A percentile compares a stretch with the other conserved stretches of the same genome.
phyloP scores from a whole-genome alignment of 352 stramenopile genomes.

The Halophytophthora polymorphica region DNA sequence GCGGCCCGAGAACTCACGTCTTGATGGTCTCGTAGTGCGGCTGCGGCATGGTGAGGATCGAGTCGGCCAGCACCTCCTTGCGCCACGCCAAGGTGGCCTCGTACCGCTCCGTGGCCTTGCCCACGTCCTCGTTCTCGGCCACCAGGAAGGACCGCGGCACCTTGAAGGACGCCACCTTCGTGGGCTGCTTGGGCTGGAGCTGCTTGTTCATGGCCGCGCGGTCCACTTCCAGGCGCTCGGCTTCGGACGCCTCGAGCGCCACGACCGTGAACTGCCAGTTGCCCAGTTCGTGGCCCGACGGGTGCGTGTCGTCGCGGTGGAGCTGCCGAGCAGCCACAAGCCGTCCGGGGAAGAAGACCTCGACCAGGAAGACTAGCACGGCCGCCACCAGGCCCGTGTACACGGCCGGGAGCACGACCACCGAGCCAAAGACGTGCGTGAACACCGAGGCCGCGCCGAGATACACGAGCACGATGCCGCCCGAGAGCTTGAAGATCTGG shows the following conservation, averaged over 20 bases:
- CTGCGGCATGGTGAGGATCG: conserved; percentile 58
- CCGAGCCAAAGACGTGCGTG: conserved; percentile 44
- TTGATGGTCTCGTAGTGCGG: conserved; percentile 68
- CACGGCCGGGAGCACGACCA: conserved; percentile 51
- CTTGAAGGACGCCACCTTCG: conserved; percentile 17
- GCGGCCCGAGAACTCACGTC: conserved; percentile 24
- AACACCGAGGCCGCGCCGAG: conserved; percentile 43
- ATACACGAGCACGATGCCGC: conserved; percentile 54
- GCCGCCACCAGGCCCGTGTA: conserved; percentile 43
- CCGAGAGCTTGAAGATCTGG: conserved; percentile 63
- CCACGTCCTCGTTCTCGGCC: conserved; percentile 61
- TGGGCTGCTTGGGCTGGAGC: conserved; percentile 9
- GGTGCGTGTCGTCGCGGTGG: conserved; percentile 5
- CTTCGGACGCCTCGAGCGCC: conserved; percentile 54
- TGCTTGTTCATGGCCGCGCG: conserved; percentile 2
- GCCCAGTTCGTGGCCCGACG: conserved; percentile 18
- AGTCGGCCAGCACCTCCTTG: conserved; percentile 70
- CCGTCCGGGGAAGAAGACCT: conserved; percentile 51
- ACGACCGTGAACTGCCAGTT: conserved; percentile 69
- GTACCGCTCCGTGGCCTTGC: conserved; percentile 60
- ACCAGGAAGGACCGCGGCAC: conserved; percentile 60
- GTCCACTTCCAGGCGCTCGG: conserved; percentile 33
- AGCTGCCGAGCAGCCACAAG: conserved; percentile 39
- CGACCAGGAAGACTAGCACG: conserved; percentile 50
- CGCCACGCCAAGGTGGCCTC: conserved; percentile 69